phyloP scores from a whole-genome alignment of 2,329 filamentous ascomycete genomes.

The Calonectria henricotiae region DNA sequence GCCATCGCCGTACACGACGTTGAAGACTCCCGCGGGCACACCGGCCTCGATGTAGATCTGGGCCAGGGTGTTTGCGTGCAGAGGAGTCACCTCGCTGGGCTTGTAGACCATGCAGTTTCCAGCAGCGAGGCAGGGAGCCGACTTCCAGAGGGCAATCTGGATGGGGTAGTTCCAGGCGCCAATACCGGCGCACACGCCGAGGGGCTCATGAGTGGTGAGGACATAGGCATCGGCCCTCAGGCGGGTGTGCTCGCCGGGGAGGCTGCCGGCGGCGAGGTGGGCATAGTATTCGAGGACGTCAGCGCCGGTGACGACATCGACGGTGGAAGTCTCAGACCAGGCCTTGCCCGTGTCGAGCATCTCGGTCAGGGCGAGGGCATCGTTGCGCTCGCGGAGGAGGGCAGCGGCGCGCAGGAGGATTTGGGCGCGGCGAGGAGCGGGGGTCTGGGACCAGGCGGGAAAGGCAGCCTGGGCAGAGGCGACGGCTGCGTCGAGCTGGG shows the following conservation, averaged over 20 bases:
- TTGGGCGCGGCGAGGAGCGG: slow-evolving; percentile 81
- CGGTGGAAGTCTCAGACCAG: slow-evolving; percentile 86
- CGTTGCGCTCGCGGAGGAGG: slow-evolving; percentile 83
- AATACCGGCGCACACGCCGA: slow-evolving; percentile 89
- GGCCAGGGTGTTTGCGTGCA: slow-evolving; percentile 85
- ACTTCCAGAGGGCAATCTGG: slow-evolving; percentile 93
- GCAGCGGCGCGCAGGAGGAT: slow-evolving; percentile 84
- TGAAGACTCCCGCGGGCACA: slow-evolving; percentile 87
- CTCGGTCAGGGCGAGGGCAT: slow-evolving; percentile 84
- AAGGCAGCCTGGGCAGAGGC: slow-evolving; percentile 81
- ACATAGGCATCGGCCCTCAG: slow-evolving; percentile 85
- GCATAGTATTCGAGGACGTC: slow-evolving; percentile 92
- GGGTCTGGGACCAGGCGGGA: slow-evolving; percentile 81
- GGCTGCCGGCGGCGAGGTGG: slow-evolving; percentile 82
- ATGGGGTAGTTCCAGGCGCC: slow-evolving; percentile 95
- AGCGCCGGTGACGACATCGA: slow-evolving; percentile 87
- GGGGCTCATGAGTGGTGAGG: slow-evolving; percentile 85
- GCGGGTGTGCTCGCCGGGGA: slow-evolving; percentile 85
- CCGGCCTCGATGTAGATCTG: slow-evolving; percentile 85
- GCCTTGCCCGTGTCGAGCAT: slow-evolving; percentile 91
- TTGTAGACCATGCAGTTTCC: slow-evolving; percentile 95
- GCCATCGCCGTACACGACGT: slow-evolving; percentile 86
- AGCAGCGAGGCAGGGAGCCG: slow-evolving; percentile 86
- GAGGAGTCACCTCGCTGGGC: slow-evolving; percentile 87
- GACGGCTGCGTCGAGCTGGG: slow-evolving; percentile 81